Evolutionary conservation across 2,329 filamentous ascomycete genomes (phyloP).

Genomic region (Clarireedia hainanense): DNA sequence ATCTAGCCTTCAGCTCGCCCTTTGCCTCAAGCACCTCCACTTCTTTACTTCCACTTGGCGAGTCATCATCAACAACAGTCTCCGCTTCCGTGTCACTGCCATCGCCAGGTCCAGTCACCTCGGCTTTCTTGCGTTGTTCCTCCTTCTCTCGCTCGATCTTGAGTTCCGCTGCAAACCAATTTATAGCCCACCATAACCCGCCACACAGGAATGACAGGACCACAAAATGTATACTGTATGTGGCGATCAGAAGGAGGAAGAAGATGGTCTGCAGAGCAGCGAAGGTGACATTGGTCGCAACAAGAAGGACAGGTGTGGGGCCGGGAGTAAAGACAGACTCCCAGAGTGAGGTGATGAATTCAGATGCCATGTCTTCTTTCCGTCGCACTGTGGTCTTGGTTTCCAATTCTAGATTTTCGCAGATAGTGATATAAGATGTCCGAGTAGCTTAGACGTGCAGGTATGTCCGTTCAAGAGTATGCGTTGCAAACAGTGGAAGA

Average conservation of each 20-base stretch:
- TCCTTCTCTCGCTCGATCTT: constrained; percentile 35
- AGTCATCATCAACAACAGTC: constrained; percentile 39
- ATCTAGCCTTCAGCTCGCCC: constrained; percentile 25
- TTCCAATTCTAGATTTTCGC: not conserved
- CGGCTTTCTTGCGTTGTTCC: constrained; percentile 22
- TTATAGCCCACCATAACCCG: constrained; percentile 86
- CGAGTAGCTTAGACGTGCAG: not conserved
- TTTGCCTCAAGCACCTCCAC: constrained; percentile 21
- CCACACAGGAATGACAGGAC: constrained; percentile 72
- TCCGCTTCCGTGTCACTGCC: constrained; percentile 40
- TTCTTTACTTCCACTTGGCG: constrained; percentile 22
- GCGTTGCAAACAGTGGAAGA: not conserved
- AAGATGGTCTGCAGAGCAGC: constrained; percentile 76
- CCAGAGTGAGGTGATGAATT: constrained; percentile 70
- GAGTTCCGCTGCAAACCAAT: constrained; percentile 83
- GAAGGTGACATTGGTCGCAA: constrained; percentile 87
- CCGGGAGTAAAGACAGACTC: constrained; percentile 90
- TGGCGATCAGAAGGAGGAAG: constrained; percentile 66
- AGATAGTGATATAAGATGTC: not conserved
- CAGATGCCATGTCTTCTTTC: not conserved
- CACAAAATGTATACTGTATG: constrained; percentile 82
- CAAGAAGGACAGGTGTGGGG: constrained; percentile 75
- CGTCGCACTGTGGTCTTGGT: too few relatives aligned
- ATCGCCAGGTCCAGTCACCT: constrained; percentile 19
- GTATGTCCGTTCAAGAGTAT: not conserved